These are phyloP conservation scores for Daldinia vernicosa DNA, from an alignment of 495 filamentous ascomycete genomes.

Conservation along the genomic window DNA sequence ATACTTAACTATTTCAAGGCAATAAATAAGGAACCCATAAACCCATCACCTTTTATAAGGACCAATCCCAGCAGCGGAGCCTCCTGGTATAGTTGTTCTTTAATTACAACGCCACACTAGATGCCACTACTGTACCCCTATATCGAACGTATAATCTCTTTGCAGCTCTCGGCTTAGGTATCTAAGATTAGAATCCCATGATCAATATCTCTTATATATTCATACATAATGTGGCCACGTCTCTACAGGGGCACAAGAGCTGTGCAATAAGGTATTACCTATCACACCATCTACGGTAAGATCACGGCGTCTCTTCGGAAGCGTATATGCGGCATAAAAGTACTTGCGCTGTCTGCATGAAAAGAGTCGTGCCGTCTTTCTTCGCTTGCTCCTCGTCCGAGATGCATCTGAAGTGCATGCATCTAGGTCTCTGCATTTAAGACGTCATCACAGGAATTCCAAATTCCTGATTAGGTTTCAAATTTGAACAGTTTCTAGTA, in stretches of 20 bases:
- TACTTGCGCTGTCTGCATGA: background rate
- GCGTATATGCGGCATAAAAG: background rate
- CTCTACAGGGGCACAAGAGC: background rate
- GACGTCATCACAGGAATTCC: constrained; percentile 28
- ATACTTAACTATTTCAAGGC: background rate
- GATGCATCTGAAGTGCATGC: constrained; percentile 6
- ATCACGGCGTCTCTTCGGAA: constrained; percentile 23
- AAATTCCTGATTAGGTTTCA: constrained; percentile 19
- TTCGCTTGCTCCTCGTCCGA: background rate
- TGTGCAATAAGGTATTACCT: background rate
- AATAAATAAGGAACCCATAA: background rate
- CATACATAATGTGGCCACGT: background rate
- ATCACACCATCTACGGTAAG: constrained; percentile 12
- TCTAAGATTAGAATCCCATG: background rate
- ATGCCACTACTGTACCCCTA: background rate
- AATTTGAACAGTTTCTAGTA: background rate
- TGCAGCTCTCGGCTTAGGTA: background rate
- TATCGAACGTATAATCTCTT: background rate
- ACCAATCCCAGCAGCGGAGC: background rate
- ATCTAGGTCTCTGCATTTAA: constrained; percentile 11
- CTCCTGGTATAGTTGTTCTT: background rate
- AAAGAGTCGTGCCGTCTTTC: background rate
- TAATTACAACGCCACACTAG: background rate
- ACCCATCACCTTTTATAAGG: background rate
- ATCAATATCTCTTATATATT: background rate